Evolutionary conservation across 2,329 filamentous ascomycete genomes (phyloP), one percentile per base, ranked within the genome.

Genomic region (Clonostachys rhizophaga): DNA sequence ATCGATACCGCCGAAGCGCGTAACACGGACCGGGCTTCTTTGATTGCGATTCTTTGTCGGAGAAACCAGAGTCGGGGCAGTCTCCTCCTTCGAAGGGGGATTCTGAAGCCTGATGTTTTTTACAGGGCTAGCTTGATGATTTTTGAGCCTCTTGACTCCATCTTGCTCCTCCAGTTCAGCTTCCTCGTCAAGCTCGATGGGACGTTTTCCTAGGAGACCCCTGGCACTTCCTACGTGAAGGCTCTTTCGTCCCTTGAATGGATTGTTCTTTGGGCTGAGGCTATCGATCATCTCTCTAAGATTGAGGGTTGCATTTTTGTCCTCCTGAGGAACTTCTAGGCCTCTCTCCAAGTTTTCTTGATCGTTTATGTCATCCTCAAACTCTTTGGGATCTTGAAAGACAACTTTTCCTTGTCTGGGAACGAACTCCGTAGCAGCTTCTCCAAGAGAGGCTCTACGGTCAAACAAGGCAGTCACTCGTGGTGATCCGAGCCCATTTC

Each of bases 211-310:
- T 6, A 91, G 71, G 17, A 91, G 66, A 0, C 87, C 87, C 51
- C 72, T 82, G 13, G 87, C 87, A 55, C 86, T 87, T 39, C 87
- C 87, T 17, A 89, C 81, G 52, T 87, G 84, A 44, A 91, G 71
- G 59, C 87, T 91, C 67, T 91, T 91, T 39, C 87, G 82, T 13
- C 82, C 82, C 47, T 76, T 82, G 7, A 87, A 55, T 6, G 68
- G 65, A 46, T 80, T 84, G 62, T 89, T 89, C 65, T 87, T 89
- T 0, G 89, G 88, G 20, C 86, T 90, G 52, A 92, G 72, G 48
- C 81, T 87, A 50, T 86, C 78, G 50, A 92, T 92, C 79, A 90
- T 85, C 52, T 89, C 86, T 52, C 81, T 86, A 40, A 92, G 67
- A 51, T 82, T 89, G 35, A 83, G 65, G 0, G 86, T 87, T 4